Evolutionary conservation across 257 asterid species (phyloP).

Genomic region (Anisodus acutangulus): DNA sequence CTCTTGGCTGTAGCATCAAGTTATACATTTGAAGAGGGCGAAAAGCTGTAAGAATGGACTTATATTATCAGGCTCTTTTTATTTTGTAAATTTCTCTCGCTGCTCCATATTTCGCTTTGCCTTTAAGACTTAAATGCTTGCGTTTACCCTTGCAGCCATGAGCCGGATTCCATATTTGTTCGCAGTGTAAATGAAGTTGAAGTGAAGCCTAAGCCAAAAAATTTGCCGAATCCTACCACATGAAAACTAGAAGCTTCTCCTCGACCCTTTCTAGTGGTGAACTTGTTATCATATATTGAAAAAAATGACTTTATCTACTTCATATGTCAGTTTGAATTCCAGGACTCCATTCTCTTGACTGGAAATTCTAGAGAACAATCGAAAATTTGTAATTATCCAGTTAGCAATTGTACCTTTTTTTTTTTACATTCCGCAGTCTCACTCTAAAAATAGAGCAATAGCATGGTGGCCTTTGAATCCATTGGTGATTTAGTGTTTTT

Average conservation of each 20-base stretch:
- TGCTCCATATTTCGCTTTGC: neutral
- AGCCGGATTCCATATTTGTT: slow-evolving; percentile 81
- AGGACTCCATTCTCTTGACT: neutral
- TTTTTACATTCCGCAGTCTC: neutral
- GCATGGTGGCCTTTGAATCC: neutral
- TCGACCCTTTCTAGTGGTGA: neutral
- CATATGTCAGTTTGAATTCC: neutral
- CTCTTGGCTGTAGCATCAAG: slow-evolving; percentile 91
- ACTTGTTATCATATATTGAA: slow-evolving; percentile 26
- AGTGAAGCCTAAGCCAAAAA: slow-evolving; percentile 91
- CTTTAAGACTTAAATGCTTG: neutral
- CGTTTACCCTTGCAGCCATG: slow-evolving; percentile 64
- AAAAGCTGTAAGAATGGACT: slow-evolving; percentile 60
- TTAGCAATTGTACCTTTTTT: slow-evolving; percentile 7
- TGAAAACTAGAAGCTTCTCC: slow-evolving; percentile 38
- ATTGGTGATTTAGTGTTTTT: neutral
- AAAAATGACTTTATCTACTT: neutral
- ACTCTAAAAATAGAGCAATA: neutral
- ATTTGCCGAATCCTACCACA: slow-evolving; percentile 60
- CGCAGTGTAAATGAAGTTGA: slow-evolving; percentile 93
- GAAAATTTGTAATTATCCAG: neutral
- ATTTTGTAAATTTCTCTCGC: neutral
- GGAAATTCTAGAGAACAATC: slow-evolving; percentile 7
- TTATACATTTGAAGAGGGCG: slow-evolving; percentile 93
- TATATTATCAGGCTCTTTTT: neutral